Base-by-base conservation (phyloP, 2,329 filamentous ascomycete genomes). In the Sporothrix humicola region DNA sequence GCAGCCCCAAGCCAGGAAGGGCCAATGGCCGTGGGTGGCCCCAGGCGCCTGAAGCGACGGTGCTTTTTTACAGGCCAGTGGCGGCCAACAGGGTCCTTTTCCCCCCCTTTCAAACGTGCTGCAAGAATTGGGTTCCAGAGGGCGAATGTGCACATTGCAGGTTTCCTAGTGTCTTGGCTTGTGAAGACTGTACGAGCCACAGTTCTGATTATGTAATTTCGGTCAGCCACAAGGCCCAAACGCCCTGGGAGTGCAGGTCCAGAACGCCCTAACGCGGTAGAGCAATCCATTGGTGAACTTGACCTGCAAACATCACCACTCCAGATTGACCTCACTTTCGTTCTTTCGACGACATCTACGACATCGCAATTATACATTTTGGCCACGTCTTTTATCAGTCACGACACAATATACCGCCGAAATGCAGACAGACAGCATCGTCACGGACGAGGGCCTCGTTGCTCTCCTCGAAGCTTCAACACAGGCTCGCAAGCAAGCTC, bases 381-480 rank as follows among this genome's bases (percentile, higher is more conserved):
- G 31, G 31, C 7, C 31, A 37, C 31, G 2, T 37, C 31, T 58
- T 54, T 12, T 48, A 20, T 31, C 26, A 20, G 12, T 26, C 6
- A 2, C 20, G 23, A 1, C 8, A 3, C 46, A 17, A n/a, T 23
- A 54, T 66, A 15, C 13, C 31, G 15, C 20, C 71, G 77, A 72
- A 73, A 90, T 91, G 88, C 82, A 86, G 50, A 84, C 87, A 78
- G 83, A 86, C 75, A 82, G 86, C 26, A 87, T 90, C 76, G 87
- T 93, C 75, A 89, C 87, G 73, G 90, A 93, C 78, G 84, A 88
- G 2, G 84, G 87, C 74, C 89, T 97, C 65, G 85, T 87, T 73
- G 87, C 89, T 6, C 91, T 94, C 66, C 86, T 97, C 68, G 85
- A 90, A 76, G 90, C 91, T 73, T 94, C 93, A n/a, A 87, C 88